Evolutionary conservation across 2,329 filamentous ascomycete genomes (phyloP).

Genomic region (Fusarium marasasianum): DNA sequence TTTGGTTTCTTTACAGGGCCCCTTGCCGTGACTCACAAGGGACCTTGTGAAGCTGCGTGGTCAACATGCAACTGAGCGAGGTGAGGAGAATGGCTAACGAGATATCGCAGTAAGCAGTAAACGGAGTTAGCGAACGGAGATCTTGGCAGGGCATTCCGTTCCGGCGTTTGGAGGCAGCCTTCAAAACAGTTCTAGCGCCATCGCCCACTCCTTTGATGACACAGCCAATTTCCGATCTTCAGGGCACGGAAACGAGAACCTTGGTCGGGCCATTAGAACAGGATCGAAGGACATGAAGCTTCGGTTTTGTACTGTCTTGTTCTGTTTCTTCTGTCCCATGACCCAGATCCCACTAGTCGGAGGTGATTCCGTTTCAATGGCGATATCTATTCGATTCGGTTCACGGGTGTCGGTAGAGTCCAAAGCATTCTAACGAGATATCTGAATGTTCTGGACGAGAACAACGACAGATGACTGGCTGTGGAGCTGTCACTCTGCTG

Average conservation of each 20-base stretch:
- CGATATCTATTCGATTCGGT: conserved; percentile 1
- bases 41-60: neutral
- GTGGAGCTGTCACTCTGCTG: neutral
- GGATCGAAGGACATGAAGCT: conserved; percentile 1
- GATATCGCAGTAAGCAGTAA: neutral
- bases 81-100: neutral
- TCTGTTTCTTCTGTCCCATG: neutral
- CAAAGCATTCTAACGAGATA: neutral
- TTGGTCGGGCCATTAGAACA: neutral
- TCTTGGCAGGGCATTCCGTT: conserved; percentile 16
- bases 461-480: neutral
- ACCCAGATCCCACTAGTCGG: neutral
- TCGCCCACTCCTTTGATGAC: conserved; percentile 42
- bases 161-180: conserved; percentile 22
- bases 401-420: neutral
- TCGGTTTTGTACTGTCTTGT: conserved; percentile 17
- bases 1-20: neutral
- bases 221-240: conserved; percentile 41
- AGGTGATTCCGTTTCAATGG: neutral
- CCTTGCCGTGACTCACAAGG: conserved; percentile 18
- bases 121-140: conserved; percentile 16
- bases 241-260: conserved; percentile 9
- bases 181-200: conserved; percentile 24
- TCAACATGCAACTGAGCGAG: neutral
- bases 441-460: neutral